phyloP scores from a whole-genome alignment of 495 filamentous ascomycete species.

The Neurospora discreta region DNA sequence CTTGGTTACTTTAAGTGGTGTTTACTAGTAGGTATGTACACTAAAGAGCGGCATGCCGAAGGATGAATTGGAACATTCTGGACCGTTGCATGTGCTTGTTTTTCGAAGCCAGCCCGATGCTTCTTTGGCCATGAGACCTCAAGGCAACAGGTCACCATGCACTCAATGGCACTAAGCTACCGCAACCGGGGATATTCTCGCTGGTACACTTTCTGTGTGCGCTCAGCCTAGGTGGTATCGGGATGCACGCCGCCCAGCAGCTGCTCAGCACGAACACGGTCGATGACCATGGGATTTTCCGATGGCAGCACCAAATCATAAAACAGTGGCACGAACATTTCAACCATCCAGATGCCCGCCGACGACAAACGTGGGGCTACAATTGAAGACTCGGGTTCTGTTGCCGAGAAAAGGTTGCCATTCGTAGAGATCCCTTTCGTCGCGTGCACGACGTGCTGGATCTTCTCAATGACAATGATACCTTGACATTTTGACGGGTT shows the following conservation, averaged over 20 bases:
- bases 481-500: not conserved
- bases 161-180: not conserved
- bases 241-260: not conserved
- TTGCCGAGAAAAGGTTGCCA: not conserved
- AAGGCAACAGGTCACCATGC: not conserved
- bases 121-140: not conserved
- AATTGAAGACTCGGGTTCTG: not conserved
- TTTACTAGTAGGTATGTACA: not conserved
- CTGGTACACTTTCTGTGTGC: not conserved
- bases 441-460: not conserved
- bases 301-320: not conserved
- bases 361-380: not conserved
- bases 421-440: not conserved
- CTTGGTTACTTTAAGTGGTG: not conserved
- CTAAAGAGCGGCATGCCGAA: not conserved
- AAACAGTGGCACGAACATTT: not conserved
- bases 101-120: not conserved
- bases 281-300: not conserved
- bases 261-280: not conserved
- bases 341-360: not conserved
- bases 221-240: not conserved
- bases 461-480: not conserved
- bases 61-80: not conserved
- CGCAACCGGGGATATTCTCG: not conserved
- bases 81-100: not conserved